Conservation (phyloP, 495 filamentous ascomycete genomes). For the Aspergillus indologenus region DNA sequence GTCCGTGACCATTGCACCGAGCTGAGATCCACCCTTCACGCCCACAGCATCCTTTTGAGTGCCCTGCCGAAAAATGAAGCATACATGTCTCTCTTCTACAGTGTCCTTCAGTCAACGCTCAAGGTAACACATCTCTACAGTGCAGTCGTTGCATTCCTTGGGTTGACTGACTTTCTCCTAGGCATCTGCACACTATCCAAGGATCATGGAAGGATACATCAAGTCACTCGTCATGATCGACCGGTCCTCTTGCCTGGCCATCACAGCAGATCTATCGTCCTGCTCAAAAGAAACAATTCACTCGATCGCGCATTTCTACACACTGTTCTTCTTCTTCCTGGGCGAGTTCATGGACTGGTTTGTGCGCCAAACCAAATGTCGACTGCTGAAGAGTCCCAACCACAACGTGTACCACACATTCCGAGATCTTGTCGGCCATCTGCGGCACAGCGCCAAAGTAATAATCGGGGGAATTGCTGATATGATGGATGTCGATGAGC, state of each 20-base stretch:
- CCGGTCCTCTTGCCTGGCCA: constrained; percentile 30
- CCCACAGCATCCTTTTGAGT: constrained; percentile 35
- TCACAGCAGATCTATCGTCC: constrained; percentile 16
- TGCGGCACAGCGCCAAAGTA: constrained; percentile 29
- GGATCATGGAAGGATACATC: constrained; percentile 42
- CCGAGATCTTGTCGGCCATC: constrained; percentile 38
- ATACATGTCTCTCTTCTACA: constrained; percentile 45
- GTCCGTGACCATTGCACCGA: constrained; percentile 34
- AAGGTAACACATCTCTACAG: constrained; percentile 29
- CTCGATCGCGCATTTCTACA: constrained; percentile 40
- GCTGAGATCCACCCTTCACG: constrained; percentile 36
- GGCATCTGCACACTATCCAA: constrained; percentile 46
- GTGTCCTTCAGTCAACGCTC: constrained; percentile 44
- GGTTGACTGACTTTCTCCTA: constrained; percentile 13
- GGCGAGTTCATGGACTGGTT: constrained; percentile 50
- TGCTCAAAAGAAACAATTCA: constrained; percentile 24
- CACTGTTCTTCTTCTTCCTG: constrained; percentile 46
- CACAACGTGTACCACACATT: constrained; percentile 45
- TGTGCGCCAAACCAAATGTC: constrained; percentile 38
- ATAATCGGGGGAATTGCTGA: constrained; percentile 22
- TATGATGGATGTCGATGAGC: constrained; percentile 29
- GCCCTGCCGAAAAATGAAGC: constrained; percentile 35
- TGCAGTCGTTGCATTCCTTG: background rate
- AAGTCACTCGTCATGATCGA: constrained; percentile 43
- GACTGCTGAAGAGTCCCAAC: constrained; percentile 43